A percentile compares a stretch with the other conserved stretches of the same genome.
Conservation (phyloP, 345 rosid genomes). For the Streptanthus diversifolius region DNA sequence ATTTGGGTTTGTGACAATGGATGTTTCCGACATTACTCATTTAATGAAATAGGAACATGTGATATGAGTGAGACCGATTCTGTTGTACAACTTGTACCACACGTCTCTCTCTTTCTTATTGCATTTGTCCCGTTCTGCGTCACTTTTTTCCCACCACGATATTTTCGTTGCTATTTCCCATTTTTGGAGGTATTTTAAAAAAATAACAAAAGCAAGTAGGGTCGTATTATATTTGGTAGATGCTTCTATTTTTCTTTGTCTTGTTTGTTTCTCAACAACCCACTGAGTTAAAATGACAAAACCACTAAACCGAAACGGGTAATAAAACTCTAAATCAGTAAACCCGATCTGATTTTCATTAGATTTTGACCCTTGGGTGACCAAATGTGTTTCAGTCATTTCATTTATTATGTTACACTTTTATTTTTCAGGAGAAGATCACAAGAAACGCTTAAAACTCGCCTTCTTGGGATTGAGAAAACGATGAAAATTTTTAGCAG, state of each 20-base stretch:
- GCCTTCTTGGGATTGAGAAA: constrained; percentile 26
- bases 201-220: constrained; percentile 20
- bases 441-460: constrained; percentile 36
- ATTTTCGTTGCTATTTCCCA: constrained; percentile 14
- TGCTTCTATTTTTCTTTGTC: background rate
- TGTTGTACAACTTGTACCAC: constrained; percentile 27
- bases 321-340: background rate
- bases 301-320: constrained; percentile 2
- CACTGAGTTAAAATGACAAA: background rate
- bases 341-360: background rate
- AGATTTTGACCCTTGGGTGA: background rate
- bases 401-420: constrained; percentile 12
- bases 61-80: constrained; percentile 20
- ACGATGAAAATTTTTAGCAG: background rate
- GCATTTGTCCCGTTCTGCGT: constrained; percentile 13
- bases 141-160: constrained; percentile 27
- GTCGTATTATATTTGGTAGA: constrained; percentile 8
- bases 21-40: constrained; percentile 2
- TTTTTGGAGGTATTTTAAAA: constrained; percentile 28
- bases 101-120: constrained; percentile 14
- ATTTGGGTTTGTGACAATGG: constrained; percentile 3
- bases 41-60: constrained; percentile 23
- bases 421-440: background rate
- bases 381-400: background rate
- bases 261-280: background rate